Evolutionary conservation across 2,329 filamentous ascomycete genomes (phyloP), one percentile per base, ranked within the genome.

Genomic region (Colletotrichum plurivorum): DNA sequence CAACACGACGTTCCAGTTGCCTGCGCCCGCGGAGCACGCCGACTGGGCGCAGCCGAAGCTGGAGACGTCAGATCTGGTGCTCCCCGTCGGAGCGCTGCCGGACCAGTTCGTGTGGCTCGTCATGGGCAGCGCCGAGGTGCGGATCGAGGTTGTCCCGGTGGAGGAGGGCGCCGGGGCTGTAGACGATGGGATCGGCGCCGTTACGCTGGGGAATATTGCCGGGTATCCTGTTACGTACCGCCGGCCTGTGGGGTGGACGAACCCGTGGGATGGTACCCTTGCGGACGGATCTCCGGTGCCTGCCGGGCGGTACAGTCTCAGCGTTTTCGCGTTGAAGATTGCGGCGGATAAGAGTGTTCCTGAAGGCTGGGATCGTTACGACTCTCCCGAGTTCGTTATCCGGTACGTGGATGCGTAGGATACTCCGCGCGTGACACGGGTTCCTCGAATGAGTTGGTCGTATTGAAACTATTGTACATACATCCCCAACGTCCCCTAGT

Each of bases 301-400:
- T 0, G 78, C 81, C 0, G 87, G 87, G 4, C 72, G 74, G 20
- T 89, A 89, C 75, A 83, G 82, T 73, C 78, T 89, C 53, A 78
- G 69, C 12, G 49, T 71, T 10, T 72, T 55, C 20, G 72, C 71
- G 10, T 27, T 74, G 20, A 59, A 72, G 51, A 66, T 71, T n/a
- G 62, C 61, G 25, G 72, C 69, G 25, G 53, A 74, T 25, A 56
- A 62, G 20, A 39, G n/a, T 22, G 10, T 60, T 6, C 57, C 60
- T 5, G 64, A 64, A 25, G 67, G 71, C 22, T 74, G 70, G 70
- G 72, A 73, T 31, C 74, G 78, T 0, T 75, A 75, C 16, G 79
- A 83, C 70, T 81, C 84, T 9, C 75, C 77, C 0, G 64, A 78
- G 1, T 86, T 89, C 69, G 73, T 74, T 31, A 82, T 89, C 49